Base-by-base conservation (phyloP, 1,284 basidiomycete genomes). In the Cutaneotrichosporon sp. region DNA sequence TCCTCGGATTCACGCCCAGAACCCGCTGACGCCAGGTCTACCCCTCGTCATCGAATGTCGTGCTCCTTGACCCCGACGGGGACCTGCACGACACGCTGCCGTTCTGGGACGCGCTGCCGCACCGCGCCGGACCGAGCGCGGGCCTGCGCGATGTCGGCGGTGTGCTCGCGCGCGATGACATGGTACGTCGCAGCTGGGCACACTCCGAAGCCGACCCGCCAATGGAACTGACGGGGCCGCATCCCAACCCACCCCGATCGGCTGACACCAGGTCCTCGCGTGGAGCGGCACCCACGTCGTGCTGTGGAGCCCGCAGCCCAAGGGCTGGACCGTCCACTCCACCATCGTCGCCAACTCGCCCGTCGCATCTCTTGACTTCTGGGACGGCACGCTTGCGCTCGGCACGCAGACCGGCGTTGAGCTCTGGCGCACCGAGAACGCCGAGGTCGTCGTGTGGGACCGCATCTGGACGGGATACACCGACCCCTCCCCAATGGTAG, bases 371-470 rank as follows among this genome's bases (percentile, higher is more conserved):
- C 42, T 74, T 2, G 75, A 78, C 56, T 75, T 69, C 49, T 38
- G 54, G 2, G 6, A 31, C 71, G 76, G 75, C 6, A 66, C 57
- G 6, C 59, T 76, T 0, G 68, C 65, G 0, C 53, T 76, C 0
- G 75, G 74, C 2, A 76, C 75, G 0, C 22, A 58, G 31, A 54
- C 50, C 24, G 77, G 75, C 1, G 64, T 77, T 1, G 75, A 79
- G 60, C 53, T 72, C 18, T 79, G 77, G 77, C 58, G 62, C 4
- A 68, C 65, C 34, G 68, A 76, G 2, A 58, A 62, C 5, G 65
- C 71, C 6, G 72, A 69, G 3, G 66, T 79, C 6, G 70, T 73
- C 4, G 74, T 79, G 7, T 79, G 77, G 77, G 74, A 79, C 54
- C 67, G 71, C 24, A 24, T 74, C 1, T 78, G 75, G 75, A 61